Conservation (phyloP, 768 basidiomycete genomes). For the Cubamyces lactineus region DNA sequence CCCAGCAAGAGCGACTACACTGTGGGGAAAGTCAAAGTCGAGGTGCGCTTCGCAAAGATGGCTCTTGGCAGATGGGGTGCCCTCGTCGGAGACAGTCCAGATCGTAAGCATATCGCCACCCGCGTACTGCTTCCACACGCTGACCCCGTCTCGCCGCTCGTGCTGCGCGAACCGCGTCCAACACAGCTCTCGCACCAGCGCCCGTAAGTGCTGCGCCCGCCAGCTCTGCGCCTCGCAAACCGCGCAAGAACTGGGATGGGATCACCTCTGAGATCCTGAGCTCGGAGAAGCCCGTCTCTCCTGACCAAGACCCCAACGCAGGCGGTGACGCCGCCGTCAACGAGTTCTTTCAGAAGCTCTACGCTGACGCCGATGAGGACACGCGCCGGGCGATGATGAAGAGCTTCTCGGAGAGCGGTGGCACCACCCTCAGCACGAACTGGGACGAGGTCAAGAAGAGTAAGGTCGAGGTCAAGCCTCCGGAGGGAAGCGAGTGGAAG, state of each 20-base stretch:
- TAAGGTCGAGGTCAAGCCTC: conserved; percentile 78
- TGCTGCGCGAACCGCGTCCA: neutral
- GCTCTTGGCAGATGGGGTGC: conserved; percentile 71
- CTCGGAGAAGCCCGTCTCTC: conserved; percentile 67
- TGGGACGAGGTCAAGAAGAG: conserved; percentile 86
- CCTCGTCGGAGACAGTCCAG: conserved; percentile 74
- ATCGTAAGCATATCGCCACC: conserved; percentile 55
- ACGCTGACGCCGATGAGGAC: conserved; percentile 87
- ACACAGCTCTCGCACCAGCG: conserved; percentile 32
- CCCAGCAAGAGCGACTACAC: conserved; percentile 61
- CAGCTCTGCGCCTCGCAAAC: conserved; percentile 40
- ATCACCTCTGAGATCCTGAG: conserved; percentile 70
- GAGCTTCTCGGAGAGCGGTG: conserved; percentile 93
- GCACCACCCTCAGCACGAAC: conserved; percentile 94
- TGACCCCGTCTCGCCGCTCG: neutral
- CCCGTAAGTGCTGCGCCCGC: conserved; percentile 41
- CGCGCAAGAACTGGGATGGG: conserved; percentile 88
- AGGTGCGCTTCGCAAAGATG: conserved; percentile 76
- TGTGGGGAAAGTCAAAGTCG: conserved; percentile 87
- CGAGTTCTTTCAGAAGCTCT: conserved; percentile 90
- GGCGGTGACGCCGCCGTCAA: conserved; percentile 89
- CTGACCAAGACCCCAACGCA: conserved; percentile 84
- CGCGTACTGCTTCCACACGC: conserved; percentile 29
- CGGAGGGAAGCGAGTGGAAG: conserved; percentile 83
- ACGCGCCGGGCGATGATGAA: conserved; percentile 97